A percentile compares a stretch with the other conserved stretches of the same genome.
These are phyloP conservation scores for Eucalyptus polyanthemos DNA, from an alignment of 345 rosid species.

Conservation along the genomic window DNA sequence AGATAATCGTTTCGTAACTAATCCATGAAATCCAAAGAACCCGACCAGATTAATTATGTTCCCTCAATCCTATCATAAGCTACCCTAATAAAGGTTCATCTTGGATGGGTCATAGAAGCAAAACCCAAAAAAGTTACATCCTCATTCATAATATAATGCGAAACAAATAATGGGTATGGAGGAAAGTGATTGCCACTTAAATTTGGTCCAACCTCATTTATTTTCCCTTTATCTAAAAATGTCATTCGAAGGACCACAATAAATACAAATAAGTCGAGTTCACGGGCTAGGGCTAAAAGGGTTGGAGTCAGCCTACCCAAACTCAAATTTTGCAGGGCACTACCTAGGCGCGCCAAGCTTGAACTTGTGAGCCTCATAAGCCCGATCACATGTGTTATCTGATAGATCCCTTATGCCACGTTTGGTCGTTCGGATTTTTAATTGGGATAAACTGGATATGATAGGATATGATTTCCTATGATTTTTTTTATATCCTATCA, in stretches of 20 bases:
- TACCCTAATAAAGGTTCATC: background rate
- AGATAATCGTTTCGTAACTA: background rate
- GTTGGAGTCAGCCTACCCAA: background rate
- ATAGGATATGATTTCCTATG: too few species aligned
- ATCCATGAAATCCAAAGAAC: background rate
- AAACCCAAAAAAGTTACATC: background rate
- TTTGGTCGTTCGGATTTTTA: too few species aligned
- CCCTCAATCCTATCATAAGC: background rate
- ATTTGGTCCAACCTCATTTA: background rate
- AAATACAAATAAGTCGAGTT: background rate
- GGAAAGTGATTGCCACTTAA: background rate
- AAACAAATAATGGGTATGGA: background rate
- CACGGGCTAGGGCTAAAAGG: background rate
- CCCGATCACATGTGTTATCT: background rate
- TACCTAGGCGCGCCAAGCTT: background rate
- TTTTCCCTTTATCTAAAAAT: background rate
- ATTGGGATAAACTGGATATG: too few species aligned
- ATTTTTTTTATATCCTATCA: too few species aligned
- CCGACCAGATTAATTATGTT: background rate
- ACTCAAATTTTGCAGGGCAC: background rate
- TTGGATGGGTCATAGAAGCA: background rate
- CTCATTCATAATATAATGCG: background rate
- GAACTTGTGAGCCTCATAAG: background rate
- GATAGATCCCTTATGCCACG: background rate
- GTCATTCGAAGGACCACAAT: background rate